These are phyloP conservation scores for Eustoma russellianum DNA, from an alignment of 257 asterid species.

Conservation along the genomic window DNA sequence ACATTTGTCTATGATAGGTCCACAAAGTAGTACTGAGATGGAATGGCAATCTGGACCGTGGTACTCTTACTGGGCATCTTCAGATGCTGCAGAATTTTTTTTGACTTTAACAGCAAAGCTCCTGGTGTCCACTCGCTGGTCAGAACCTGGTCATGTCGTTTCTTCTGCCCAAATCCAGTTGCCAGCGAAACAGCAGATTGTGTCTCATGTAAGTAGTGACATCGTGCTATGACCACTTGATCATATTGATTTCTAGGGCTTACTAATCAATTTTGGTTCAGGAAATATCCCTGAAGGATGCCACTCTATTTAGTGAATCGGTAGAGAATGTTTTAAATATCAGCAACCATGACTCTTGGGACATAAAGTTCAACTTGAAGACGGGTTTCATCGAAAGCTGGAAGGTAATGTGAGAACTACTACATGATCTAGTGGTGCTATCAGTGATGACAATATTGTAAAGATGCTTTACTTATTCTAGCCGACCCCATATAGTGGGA, in stretches of 20 bases:
- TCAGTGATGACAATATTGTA: background rate
- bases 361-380: conserved; percentile 54
- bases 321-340: conserved; percentile 44
- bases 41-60: conserved; percentile 76
- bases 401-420: conserved; percentile 47
- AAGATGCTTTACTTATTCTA: no score
- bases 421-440: background rate
- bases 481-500: no score
- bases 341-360: conserved; percentile 56
- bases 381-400: conserved; percentile 69
- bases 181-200: conserved; percentile 42
- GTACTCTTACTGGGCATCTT: conserved; percentile 50
- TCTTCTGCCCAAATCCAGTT: conserved; percentile 69
- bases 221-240: conserved; percentile 11
- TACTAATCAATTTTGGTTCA: conserved; percentile 24
- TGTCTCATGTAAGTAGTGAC: conserved; percentile 51
- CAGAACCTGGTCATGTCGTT: conserved; percentile 69
- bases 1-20: conserved; percentile 41
- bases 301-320: conserved; percentile 33
- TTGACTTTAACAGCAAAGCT: conserved; percentile 57
- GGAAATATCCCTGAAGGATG: conserved; percentile 28
- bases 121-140: conserved; percentile 63
- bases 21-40: conserved; percentile 44
- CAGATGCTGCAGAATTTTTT: conserved; percentile 53
- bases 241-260: conserved; percentile 7